Percentiles rank a stretch among this genome's conserved stretches.
phyloP scores from a whole-genome alignment of 2,329 filamentous ascomycete genomes.

The Trichoderma citrinoviride region DNA sequence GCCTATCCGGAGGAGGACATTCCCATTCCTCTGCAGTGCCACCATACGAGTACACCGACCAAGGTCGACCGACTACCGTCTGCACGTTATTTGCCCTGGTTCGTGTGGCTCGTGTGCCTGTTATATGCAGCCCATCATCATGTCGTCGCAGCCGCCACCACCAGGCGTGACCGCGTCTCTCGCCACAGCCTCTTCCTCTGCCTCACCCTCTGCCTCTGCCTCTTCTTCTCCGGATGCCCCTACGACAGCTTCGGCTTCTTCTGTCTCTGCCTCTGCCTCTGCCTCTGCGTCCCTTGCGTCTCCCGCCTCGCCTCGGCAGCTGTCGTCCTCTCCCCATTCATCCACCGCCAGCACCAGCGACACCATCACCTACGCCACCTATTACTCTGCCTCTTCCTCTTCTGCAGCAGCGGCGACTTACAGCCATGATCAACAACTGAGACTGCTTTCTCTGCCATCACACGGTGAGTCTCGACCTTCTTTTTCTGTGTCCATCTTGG shows the following conservation, averaged over 20 bases:
- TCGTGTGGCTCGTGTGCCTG: constrained; percentile 14
- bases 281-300: not conserved
- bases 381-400: not conserved
- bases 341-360: constrained; percentile 1
- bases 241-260: not conserved
- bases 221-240: not conserved
- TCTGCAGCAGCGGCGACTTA: not conserved
- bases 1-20: not conserved
- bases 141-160: constrained; percentile 11
- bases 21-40: not conserved
- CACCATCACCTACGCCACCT: not conserved
- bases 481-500: not conserved
- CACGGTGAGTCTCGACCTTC: not conserved
- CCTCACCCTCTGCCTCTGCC: not conserved
- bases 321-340: not conserved
- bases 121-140: constrained; percentile 9
- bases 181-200: constrained; percentile 5
- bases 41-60: too few relatives aligned
- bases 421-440: not conserved
- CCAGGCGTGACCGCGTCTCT: constrained; percentile 4
- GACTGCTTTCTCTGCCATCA: not conserved
- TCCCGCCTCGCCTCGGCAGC: not conserved
- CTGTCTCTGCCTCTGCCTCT: not conserved
- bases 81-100: not conserved
- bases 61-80: too few relatives aligned